Evolutionary conservation across 108 stramenopile genomes (phyloP), one percentile per base, ranked within the genome.

Genomic region (Pseudonitzschia pungens): DNA sequence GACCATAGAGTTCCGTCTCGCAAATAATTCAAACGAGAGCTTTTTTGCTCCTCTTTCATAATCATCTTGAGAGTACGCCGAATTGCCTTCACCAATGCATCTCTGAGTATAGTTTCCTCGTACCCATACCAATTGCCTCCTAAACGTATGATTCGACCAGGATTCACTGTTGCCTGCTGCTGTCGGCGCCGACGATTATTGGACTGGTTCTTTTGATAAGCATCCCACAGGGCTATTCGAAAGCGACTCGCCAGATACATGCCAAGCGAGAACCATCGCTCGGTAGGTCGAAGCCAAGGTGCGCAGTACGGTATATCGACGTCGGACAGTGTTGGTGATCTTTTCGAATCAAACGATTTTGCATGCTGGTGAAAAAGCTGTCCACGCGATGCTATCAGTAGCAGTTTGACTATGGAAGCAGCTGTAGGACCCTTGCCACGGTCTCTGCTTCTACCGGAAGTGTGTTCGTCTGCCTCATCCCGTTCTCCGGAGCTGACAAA

Each of bases 201-300:
- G n/a, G 22, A 24, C 15, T 54, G 53, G 16, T 21, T 16, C 4
- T 62, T 62, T 32, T 45, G 72, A 76, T 76, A 91, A 24, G 82
- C 60, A 68, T 82, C 74, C 89, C 89, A 89, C 20, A 93, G 81
- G 20, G 89, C 74, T 26, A 85, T 74, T 65, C 91, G 88, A 56
- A 77, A 89, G 59, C 90, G 77, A 81, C 88, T 86, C 50, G 90
- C 81, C 31, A 93, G 73, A 69, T 86, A 93, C 78, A 86, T 82
- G 28, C 86, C 78, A 7, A 93, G 73, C 8, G 92, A 86, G 68
- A 93, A 91, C 90, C 90, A 93, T 45, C 83, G 77, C 56, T 77
- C 55, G 8, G 83, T 86, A 24, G 90, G 90, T 65, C 86, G 65
- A 41, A 93, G 76, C 92, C 92, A 93, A 21, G 73, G 40, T 11